A percentile compares a stretch with the other conserved stretches of the same genome.
These are phyloP conservation scores for Obba rivulosa DNA, from an alignment of 768 basidiomycete genomes.

Conservation along the genomic window DNA sequence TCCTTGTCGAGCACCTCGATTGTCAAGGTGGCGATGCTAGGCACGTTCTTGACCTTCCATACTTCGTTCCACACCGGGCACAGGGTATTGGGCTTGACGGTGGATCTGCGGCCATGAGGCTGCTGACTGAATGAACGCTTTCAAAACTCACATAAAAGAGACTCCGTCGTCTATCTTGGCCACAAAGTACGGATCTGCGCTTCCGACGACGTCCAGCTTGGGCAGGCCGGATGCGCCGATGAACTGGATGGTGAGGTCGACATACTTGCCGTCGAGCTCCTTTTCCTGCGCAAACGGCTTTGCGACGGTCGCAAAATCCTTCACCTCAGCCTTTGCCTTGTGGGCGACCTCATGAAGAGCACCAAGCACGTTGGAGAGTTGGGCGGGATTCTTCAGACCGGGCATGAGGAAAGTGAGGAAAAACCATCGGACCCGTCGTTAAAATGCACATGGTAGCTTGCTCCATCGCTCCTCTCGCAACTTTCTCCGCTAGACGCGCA, in stretches of 20 bases:
- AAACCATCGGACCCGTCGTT: no score
- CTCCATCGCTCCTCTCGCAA: no score
- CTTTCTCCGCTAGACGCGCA: no score
- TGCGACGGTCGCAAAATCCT: conserved; percentile 4
- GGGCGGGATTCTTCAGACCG: conserved; percentile 17
- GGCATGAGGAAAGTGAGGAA: conserved; percentile 7
- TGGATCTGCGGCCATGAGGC: conserved; percentile 41
- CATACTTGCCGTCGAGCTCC: conserved; percentile 25
- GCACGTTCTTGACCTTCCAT: conserved; percentile 73
- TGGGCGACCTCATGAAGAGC: conserved; percentile 11
- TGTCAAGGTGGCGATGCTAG: conserved; percentile 48
- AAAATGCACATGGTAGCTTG: neutral
- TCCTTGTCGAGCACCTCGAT: conserved; percentile 73
- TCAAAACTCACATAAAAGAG: conserved; percentile 51
- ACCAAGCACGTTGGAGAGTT: conserved; percentile 14
- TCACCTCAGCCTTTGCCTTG: conserved; percentile 6
- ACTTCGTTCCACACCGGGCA: conserved; percentile 72
- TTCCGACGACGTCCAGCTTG: conserved; percentile 60
- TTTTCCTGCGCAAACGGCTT: conserved; percentile 2
- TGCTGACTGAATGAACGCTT: neutral
- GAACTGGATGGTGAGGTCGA: conserved; percentile 62
- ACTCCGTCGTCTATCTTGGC: conserved; percentile 60
- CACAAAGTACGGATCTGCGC: conserved; percentile 68
- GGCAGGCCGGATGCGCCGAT: conserved; percentile 68
- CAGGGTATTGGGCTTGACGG: conserved; percentile 51